Base-by-base conservation (phyloP, 495 filamentous ascomycete species). In the Xylaria venustula region DNA sequence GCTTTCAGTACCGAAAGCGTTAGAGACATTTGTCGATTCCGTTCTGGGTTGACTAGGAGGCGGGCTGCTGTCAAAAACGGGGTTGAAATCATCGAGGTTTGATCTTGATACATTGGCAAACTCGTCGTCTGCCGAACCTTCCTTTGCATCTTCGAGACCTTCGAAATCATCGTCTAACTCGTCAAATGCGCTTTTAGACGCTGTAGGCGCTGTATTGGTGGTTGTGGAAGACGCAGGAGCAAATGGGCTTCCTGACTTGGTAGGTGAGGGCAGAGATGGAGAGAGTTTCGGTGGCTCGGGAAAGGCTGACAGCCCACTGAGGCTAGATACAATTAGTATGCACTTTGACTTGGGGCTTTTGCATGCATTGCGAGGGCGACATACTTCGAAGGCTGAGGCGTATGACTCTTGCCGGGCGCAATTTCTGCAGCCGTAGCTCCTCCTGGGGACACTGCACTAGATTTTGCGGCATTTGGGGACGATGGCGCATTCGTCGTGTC, bases 161-260 rank as follows among this genome's bases (percentile, higher is more conserved):
- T 87, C 91, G 68, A 98, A 98, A 37, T 91, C 92, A 42, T 92
- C 88, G 47, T 97, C 95, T 65, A 97, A 92, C 55, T 93, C 90
- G 62, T 88, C 85, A 53, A 85, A 81, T 62, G 84, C 65, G 42
- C 74, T 69, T 59, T 79, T 75, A 37, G 76, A 55, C 58, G 79
- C 40, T 32, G 63, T 30, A 9, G 63, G 40, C 60, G 73, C 50
- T 62, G 66, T 54, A 49, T 72, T 68, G 46, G 63, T 61, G 19
- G 66, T 61, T 7, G 58, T 67, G 44, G 54, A 73, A 36, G 68
- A 70, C 6, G 68, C 68, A 25, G 71, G 67, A 9, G 60, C 60
- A 36, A 69, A 69, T 37, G 67, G 65, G 48, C 61, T 62, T 8
- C 51, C 66, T 2, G 57, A 34, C 25, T 60, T 62, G 8, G 68